These are phyloP conservation scores for Metschnikowia anglica DNA, from an alignment of 805 yeast species.

Conservation along the genomic window DNA sequence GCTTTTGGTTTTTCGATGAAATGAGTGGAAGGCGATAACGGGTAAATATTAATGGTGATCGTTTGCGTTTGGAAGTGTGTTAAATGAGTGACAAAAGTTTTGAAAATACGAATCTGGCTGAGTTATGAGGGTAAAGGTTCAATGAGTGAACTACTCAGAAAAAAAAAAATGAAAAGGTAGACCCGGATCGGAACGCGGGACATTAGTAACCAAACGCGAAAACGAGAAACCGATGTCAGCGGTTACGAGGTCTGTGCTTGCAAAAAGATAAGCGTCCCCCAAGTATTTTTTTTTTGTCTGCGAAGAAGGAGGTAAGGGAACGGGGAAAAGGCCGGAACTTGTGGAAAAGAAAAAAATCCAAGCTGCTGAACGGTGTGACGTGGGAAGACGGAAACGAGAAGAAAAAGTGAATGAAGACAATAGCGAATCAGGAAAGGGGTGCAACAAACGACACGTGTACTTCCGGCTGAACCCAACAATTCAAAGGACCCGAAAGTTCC, in stretches of 20 bases:
- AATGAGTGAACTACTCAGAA: neutral
- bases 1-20: neutral
- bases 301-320: too few relatives aligned
- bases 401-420: too few relatives aligned
- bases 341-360: too few relatives aligned
- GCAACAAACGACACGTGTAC: too few relatives aligned
- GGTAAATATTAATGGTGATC: neutral
- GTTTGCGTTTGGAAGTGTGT: neutral
- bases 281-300: too few relatives aligned
- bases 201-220: conserved; percentile 9
- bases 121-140: neutral
- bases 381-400: too few relatives aligned
- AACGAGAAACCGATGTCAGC: neutral
- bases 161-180: conserved; percentile 2
- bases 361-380: too few relatives aligned
- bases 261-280: too few relatives aligned
- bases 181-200: conserved; percentile 7
- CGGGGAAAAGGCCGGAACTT: too few relatives aligned
- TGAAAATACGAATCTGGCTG: neutral
- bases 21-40: neutral
- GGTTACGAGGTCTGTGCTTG: neutral
- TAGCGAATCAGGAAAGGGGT: too few relatives aligned
- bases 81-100: neutral
- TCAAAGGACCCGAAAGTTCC: too few relatives aligned
- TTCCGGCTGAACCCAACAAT: too few relatives aligned